Percentiles rank a stretch among this genome's conserved stretches.
Evolutionary conservation across 2,329 filamentous ascomycete species (phyloP).

Genomic region (Lecanicillium sp.): DNA sequence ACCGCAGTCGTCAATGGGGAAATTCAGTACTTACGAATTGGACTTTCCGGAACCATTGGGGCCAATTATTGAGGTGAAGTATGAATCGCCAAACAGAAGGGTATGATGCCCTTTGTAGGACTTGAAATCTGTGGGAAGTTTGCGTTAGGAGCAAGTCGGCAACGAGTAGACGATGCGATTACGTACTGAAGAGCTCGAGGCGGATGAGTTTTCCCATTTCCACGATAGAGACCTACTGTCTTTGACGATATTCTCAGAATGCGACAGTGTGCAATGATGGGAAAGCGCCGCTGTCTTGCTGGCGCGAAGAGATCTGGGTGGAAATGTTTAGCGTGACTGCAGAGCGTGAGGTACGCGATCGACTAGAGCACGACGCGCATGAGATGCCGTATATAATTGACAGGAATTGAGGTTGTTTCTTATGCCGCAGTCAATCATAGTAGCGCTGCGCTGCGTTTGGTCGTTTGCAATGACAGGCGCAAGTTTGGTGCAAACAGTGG

Average conservation of each 20-base stretch:
- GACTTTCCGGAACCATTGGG: constrained; percentile 99
- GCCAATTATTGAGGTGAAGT: constrained; percentile 98
- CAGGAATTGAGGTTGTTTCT: neutral
- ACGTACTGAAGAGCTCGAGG: constrained; percentile 84
- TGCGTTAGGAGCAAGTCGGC: too few species aligned
- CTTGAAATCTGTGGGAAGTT: constrained; percentile 97
- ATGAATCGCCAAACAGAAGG: constrained; percentile 92
- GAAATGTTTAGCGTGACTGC: neutral
- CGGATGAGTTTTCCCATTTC: constrained; percentile 94
- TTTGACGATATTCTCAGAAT: neutral
- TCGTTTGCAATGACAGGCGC: constrained; percentile 1
- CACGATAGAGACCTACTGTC: constrained; percentile 19
- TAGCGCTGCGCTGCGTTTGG: constrained; percentile 27
- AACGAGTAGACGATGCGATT: constrained; percentile 4
- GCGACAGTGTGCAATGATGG: neutral
- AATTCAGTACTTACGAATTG: constrained; percentile 68
- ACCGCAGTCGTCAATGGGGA: neutral
- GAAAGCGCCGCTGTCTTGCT: neutral
- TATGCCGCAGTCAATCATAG: constrained; percentile 47
- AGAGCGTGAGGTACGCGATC: neutral
- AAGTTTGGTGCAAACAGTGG: constrained; percentile 3
- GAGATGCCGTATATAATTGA: neutral
- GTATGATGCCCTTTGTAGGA: constrained; percentile 97
- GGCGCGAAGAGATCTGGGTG: constrained; percentile 2
- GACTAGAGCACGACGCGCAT: neutral